phyloP scores from a whole-genome alignment of 768 basidiomycete genomes.

The Polyporus arcularius region DNA sequence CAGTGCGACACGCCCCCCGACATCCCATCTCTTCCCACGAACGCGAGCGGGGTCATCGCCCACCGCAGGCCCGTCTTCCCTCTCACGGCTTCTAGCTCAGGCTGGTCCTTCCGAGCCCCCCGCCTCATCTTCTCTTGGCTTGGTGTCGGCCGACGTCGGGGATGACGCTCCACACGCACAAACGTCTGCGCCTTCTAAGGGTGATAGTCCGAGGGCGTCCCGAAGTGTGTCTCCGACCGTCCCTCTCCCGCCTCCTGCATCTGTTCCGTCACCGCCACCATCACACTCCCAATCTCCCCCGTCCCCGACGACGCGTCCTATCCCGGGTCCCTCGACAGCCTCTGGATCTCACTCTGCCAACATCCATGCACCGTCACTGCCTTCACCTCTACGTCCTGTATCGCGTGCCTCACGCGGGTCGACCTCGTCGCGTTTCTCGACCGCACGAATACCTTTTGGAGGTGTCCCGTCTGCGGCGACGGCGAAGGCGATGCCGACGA shows the following conservation, averaged over 20 bases:
- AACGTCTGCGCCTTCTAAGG: slow-evolving; percentile 1
- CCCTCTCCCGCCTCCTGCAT: neutral
- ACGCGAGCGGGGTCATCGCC: slow-evolving; percentile 68
- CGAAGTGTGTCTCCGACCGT: slow-evolving; percentile 6
- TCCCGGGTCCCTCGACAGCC: slow-evolving; percentile 34
- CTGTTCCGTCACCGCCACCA: neutral
- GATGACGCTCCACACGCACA: neutral
- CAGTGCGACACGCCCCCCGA: slow-evolving; percentile 62
- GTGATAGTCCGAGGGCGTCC: slow-evolving; percentile 2
- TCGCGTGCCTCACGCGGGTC: slow-evolving; percentile 74
- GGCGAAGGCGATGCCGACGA: slow-evolving; percentile 67
- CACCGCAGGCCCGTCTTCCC: slow-evolving; percentile 71
- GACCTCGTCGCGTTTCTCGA: slow-evolving; percentile 67
- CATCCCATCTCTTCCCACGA: slow-evolving; percentile 68
- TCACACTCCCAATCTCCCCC: neutral
- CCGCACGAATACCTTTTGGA: slow-evolving; percentile 62
- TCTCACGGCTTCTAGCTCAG: slow-evolving; percentile 79
- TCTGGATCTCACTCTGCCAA: slow-evolving; percentile 26
- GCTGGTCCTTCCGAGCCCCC: slow-evolving; percentile 37
- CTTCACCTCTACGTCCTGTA: slow-evolving; percentile 68
- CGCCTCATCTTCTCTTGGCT: slow-evolving; percentile 1
- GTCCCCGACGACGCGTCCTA: neutral
- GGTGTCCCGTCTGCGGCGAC: slow-evolving; percentile 37
- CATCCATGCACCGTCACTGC: slow-evolving; percentile 22
- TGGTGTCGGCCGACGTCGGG: neutral